Conservation (phyloP, 148 eudicot genomes). For the Vaccinium darrowii region DNA sequence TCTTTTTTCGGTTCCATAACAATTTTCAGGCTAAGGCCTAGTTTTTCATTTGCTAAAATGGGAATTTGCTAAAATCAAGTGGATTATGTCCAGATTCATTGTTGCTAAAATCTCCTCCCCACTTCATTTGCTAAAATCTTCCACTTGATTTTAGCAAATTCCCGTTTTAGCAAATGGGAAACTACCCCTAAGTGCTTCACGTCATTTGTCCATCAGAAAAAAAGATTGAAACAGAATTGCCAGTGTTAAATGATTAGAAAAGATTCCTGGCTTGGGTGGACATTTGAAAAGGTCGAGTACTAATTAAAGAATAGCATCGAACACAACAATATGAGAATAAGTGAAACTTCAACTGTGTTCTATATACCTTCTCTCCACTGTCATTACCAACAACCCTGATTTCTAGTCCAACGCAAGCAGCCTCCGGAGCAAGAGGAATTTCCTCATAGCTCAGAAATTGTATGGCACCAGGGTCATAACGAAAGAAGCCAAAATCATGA, state of each 20-base stretch:
- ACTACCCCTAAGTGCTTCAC: background rate
- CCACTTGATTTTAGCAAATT: too few species aligned
- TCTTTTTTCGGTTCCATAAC: background rate
- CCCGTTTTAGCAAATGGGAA: too few species aligned
- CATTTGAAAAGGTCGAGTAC: background rate
- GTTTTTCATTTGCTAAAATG: too few species aligned
- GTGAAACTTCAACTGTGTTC: background rate
- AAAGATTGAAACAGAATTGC: background rate
- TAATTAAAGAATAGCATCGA: background rate
- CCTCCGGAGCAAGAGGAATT: too few species aligned
- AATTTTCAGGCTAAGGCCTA: background rate
- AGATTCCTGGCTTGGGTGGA: conserved; percentile 11
- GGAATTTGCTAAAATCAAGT: too few species aligned
- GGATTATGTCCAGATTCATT: too few species aligned
- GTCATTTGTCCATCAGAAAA: background rate
- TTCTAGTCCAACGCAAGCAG: too few species aligned
- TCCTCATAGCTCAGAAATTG: too few species aligned
- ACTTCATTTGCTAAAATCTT: too few species aligned
- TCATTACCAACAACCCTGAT: conserved; percentile 38
- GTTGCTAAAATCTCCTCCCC: too few species aligned
- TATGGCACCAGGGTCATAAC: too few species aligned
- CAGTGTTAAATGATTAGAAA: background rate
- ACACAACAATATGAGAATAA: background rate
- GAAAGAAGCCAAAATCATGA: conserved; percentile 16
- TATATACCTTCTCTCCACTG: conserved; percentile 93